Base-by-base conservation (phyloP, 306 rosid species). In the Rosa chinensis region DNA sequence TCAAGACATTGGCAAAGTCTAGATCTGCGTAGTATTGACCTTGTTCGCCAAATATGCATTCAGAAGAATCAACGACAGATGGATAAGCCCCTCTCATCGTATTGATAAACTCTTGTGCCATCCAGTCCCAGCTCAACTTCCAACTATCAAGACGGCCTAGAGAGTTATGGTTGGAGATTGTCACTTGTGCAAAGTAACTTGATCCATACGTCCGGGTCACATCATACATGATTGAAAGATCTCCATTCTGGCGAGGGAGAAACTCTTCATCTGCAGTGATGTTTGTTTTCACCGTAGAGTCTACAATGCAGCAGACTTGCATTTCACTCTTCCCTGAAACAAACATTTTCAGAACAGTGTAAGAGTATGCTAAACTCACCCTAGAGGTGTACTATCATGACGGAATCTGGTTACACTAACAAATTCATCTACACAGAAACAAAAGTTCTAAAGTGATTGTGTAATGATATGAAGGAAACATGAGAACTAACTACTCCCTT, bases 131-230 rank as follows among this genome's bases (percentile, higher is more conserved):
- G 77, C 93, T 92, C 75, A 96, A 83, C 63, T 81, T 85, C 99
- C 99, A 96, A 74, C 89, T 83, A 78, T 96, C 98, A 88, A 96
- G 97, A 83, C 98, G 97, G 18, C 98, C 99, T 35, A 96, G 96
- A 5, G 93, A 69, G 79, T 96, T 91, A 75, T 93, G 98, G 85
- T 90, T 96, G n/a, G 86, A 74, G 8, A 96, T 93, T 12, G 93
- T 83, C 69, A 96, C 99, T 77, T 93, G 92, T 6, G 98, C 96
- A 87, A 87, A 84, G 82, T 96, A 96, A 82, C 76, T 86, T 20
- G 96, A 85, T 13, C 84, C 89, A 62, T 87, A 87, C 13, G 97
- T 90, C 25, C 80, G 84, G 23, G 74, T 87, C 80, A 93, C 98
- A 85, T 96, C 99, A 81, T 93, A 96, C 96, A 93, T 87, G 23